phyloP scores from a whole-genome alignment of 2,329 filamentous ascomycete species.

The Pyrenochaeta sp. region DNA sequence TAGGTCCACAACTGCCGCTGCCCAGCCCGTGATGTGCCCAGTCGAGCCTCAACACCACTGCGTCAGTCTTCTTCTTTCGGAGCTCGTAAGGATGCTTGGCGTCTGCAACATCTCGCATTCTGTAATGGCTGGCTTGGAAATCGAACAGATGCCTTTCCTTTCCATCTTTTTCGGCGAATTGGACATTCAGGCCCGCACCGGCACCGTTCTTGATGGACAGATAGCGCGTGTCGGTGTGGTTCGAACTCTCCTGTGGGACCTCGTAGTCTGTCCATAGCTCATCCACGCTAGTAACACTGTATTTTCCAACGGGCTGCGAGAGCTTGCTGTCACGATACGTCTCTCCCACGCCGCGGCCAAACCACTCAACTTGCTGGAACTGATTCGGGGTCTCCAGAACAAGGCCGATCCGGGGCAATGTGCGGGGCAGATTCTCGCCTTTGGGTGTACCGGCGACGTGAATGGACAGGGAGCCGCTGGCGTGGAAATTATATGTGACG shows the following conservation, averaged over 20 bases:
- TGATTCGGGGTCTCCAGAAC: constrained; percentile 60
- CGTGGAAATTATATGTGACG: constrained; percentile 63
- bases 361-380: constrained; percentile 65
- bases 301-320: constrained; percentile 61
- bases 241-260: constrained; percentile 73
- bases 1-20: constrained; percentile 69
- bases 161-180: constrained; percentile 36
- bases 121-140: constrained; percentile 67
- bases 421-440: constrained; percentile 60
- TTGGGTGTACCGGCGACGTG: constrained; percentile 56
- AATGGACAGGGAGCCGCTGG: constrained; percentile 57
- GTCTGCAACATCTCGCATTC: constrained; percentile 61
- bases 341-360: constrained; percentile 71
- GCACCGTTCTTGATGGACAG: constrained; percentile 47
- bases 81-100: constrained; percentile 73
- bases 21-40: constrained; percentile 70
- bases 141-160: constrained; percentile 34
- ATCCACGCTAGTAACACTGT: constrained; percentile 56
- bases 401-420: constrained; percentile 70
- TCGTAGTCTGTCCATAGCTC: constrained; percentile 69
- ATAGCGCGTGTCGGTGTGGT: constrained; percentile 69
- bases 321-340: constrained; percentile 72
- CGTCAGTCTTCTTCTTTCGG: constrained; percentile 60
- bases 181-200: constrained; percentile 27
- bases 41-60: constrained; percentile 67